Evolutionary conservation across 2,329 filamentous ascomycete species (phyloP), one percentile per base, ranked within the genome.

Genomic region (Calcarisporium arbuscula): DNA sequence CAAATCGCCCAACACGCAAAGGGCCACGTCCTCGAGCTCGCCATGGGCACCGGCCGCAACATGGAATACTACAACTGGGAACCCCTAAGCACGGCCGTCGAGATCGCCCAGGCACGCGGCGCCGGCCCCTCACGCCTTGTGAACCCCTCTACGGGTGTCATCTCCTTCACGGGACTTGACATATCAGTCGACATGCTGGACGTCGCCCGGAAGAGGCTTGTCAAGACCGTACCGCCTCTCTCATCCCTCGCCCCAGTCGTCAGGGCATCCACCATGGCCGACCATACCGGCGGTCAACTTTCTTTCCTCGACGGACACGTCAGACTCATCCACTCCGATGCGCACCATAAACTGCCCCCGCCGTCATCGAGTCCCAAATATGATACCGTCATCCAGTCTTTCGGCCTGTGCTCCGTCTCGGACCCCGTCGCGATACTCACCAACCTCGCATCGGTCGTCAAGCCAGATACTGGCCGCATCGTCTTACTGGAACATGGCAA

Each of bases 351-450:
- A 0, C 54, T 75, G 2, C 68, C 70, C 2, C 35, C 52, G 5
- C 56, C 62, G 39, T 60, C 58, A 42, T 28, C 59, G 40, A 49
- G 58, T 58, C 28, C 51, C 6, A 66, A 66, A 42, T 82, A 80
- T 57, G 77, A 82, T 56, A 80, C 75, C 3, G 59, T 81, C 23
- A 51, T 81, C 19, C 76, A 81, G 49, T 79, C 75, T 0, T 81
- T 82, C 56, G 77, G 76, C 5, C 65, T 82, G 18, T 82, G 77
- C 57, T 77, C 72, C 46, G 76, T 80, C 4, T 61, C 62, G 5
- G 68, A 79, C 48, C 77, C 77, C 2, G 63, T 69, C 8, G 53
- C 51, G 19, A 61, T 81, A 15, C 53, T 82, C 15, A 52, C 58
- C 33, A 71, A 72, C 51, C 62, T 81, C 49, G 74, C 74, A 1